phyloP scores from a whole-genome alignment of 805 yeast species.

The Wickerhamomyces bisporus region DNA sequence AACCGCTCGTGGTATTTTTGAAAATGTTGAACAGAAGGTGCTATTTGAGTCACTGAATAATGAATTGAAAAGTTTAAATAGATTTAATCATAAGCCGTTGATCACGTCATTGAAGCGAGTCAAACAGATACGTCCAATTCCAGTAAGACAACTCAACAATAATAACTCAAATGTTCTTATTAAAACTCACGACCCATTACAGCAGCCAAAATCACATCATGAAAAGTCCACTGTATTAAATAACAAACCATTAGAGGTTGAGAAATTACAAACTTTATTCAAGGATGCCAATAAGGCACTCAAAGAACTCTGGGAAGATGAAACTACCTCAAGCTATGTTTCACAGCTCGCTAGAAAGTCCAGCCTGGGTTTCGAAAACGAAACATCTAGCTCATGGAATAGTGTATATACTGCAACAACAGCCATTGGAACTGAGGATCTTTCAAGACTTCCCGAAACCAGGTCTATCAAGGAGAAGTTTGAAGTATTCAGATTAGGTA shows the following conservation, averaged over 20 bases:
- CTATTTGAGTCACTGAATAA: slow-evolving; percentile 19
- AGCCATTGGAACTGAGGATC: no score
- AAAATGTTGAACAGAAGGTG: slow-evolving; percentile 18
- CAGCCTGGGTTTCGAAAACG: no score
- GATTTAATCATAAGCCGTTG: slow-evolving; percentile 17
- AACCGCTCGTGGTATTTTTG: slow-evolving; percentile 4
- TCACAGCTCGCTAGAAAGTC: background rate
- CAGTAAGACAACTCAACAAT: background rate
- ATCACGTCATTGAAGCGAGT: slow-evolving; percentile 9
- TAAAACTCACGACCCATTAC: background rate
- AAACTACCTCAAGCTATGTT: no score
- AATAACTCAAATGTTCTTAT: background rate
- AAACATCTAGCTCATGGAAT: background rate
- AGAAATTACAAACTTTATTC: background rate
- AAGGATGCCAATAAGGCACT: background rate
- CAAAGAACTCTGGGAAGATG: background rate
- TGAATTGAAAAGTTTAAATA: slow-evolving; percentile 15
- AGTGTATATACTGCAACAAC: background rate
- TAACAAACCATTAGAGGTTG: background rate
- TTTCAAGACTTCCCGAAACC: background rate
- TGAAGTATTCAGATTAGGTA: background rate
- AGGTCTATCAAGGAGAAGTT: background rate
- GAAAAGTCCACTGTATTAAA: background rate
- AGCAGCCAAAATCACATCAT: no score
- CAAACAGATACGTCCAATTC: background rate